Conservation (phyloP, 1,284 basidiomycete species). For the Pseudomicrostroma phylloplanum region DNA sequence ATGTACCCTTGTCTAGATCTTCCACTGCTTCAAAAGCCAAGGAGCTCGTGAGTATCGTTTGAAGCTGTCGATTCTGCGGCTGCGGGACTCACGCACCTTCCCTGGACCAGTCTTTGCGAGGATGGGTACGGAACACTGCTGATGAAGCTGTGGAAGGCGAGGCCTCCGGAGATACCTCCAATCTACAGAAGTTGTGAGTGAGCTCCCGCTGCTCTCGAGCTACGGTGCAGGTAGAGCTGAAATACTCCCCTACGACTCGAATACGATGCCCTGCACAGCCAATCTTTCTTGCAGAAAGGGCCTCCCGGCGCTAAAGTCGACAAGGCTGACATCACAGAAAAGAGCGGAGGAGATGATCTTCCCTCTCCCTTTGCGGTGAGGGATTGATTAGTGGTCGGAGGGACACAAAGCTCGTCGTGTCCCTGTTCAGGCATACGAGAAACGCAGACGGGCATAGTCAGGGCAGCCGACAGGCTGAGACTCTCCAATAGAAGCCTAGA, state of each 20-base stretch:
- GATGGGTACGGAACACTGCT: not conserved
- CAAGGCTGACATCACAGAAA: not conserved
- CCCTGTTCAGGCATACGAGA: too few relatives aligned
- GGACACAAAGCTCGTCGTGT: too few relatives aligned
- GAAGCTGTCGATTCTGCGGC: not conserved
- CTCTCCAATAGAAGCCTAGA: too few relatives aligned
- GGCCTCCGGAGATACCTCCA: not conserved
- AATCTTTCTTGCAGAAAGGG: not conserved
- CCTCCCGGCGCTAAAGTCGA: slow-evolving; percentile 1
- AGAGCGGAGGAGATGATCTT: too few relatives aligned
- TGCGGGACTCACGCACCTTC: not conserved
- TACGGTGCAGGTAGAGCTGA: not conserved
- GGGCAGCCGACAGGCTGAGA: too few relatives aligned
- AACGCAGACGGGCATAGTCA: too few relatives aligned
- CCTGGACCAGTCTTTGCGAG: not conserved
- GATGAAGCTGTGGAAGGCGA: not conserved
- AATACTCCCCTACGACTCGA: not conserved
- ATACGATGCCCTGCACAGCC: not conserved
- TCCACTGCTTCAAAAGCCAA: not conserved
- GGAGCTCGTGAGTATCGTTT: not conserved
- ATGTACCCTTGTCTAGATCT: not conserved
- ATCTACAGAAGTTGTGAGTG: slow-evolving; percentile 5
- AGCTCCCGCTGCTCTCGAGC: not conserved
- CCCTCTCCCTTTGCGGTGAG: too few relatives aligned
- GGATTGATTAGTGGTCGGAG: too few relatives aligned